Conservation (phyloP, 2,329 filamentous ascomycete species). For the Aspergillus pseudoviridinutans region DNA sequence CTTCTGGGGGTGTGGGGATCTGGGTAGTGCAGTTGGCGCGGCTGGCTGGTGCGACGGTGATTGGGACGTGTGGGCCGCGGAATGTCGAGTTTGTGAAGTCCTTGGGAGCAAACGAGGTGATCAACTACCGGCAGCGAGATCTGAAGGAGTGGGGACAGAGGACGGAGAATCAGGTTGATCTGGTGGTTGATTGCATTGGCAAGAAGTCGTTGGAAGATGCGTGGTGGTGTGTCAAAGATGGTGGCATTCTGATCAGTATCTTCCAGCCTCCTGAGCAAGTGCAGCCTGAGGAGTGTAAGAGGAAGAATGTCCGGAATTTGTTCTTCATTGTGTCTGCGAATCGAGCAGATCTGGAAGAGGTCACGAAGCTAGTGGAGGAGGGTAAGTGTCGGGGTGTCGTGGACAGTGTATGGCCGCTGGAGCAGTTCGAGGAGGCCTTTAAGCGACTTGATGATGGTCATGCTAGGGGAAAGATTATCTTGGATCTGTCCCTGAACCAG, state of each 20-base stretch:
- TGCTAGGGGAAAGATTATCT: conserved; percentile 43
- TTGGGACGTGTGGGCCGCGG: conserved; percentile 36
- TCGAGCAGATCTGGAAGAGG: conserved; percentile 32
- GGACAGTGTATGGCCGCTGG: conserved; percentile 41
- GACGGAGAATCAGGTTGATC: conserved; percentile 33
- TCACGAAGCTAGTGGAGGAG: conserved; percentile 39
- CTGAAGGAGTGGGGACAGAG: conserved; percentile 28
- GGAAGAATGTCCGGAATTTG: conserved; percentile 27
- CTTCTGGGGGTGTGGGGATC: conserved; percentile 43
- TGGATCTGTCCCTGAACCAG: conserved; percentile 23
- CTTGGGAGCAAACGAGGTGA: conserved; percentile 39
- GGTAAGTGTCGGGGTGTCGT: conserved; percentile 34
- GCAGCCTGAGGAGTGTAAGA: conserved; percentile 23
- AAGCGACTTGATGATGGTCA: conserved; percentile 37
- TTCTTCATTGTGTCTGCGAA: conserved; percentile 44
- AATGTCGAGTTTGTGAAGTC: conserved; percentile 39
- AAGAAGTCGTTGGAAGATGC: conserved; percentile 39
- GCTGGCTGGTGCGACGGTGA: conserved; percentile 31
- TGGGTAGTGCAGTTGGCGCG: conserved; percentile 39
- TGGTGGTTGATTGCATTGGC: conserved; percentile 46
- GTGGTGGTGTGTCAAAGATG: conserved; percentile 40
- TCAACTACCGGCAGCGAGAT: conserved; percentile 36
- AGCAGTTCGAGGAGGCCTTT: conserved; percentile 40
- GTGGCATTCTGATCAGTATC: conserved; percentile 39
- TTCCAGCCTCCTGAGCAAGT: conserved; percentile 32